Evolutionary conservation across 805 yeast genomes (phyloP), one percentile per base, ranked within the genome.

Genomic region (Candida corydali): DNA sequence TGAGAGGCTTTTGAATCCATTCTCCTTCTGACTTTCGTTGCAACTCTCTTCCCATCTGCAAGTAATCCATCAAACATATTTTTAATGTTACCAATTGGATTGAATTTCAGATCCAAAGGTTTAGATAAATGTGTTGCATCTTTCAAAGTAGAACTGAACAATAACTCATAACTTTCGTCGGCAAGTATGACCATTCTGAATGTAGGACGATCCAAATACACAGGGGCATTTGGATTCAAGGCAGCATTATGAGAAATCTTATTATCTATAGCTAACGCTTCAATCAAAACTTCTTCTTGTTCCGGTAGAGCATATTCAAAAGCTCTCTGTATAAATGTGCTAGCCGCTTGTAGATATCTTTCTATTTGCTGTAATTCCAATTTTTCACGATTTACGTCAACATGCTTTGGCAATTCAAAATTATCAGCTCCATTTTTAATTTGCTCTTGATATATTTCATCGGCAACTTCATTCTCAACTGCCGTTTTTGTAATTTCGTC

Each of bases 131-230:
- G 86, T 35, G 86, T 72, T 0, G 91, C 75, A n/a, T 68, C 57
- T 38, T 83, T 71, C 23, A 87, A 64, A 0, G 88, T 82, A 17
- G 69, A 65, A 10, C 86, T 70, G 61, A 93, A 93, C 43, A 91
- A 78, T 27, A 83, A 66, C 57, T 93, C 98, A 47, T 87, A 83
- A 0, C 96, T 85, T 51, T 88, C 98, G 55, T 89, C 96, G 0
- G 98, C 97, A 5, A 91, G 65, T 5, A 93, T 65, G 1, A 93
- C 94, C 98, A 91, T 91, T 43, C 98, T 69, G 63, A 91, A 91
- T 0, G 96, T 88, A 0, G 98, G 86, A 12, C 87, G 64, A 36
- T 83, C 85, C 36, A 89, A 70, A 40, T 65, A 77, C 8, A 82
- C 78, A 1, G 95, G 95, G 22, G 80, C 75, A 22, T 75, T 70